Percentiles rank a stretch among this genome's conserved stretches.
Evolutionary conservation across 306 rosid species (phyloP).

Genomic region (Cucurbita maxima): DNA sequence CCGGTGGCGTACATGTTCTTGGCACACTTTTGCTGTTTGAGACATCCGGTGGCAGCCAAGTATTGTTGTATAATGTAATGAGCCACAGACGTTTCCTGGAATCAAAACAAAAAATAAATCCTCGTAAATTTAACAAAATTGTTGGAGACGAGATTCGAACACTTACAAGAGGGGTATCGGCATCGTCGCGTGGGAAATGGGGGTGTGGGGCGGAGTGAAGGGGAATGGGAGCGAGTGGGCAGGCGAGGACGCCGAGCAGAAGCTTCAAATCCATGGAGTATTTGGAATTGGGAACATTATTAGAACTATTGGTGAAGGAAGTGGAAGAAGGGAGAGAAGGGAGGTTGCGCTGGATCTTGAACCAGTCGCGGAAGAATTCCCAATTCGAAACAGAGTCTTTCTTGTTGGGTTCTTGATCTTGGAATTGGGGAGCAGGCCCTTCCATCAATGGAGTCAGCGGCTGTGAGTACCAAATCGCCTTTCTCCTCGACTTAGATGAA

Average conservation of each 20-base stretch:
- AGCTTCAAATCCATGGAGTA: conserved; percentile 56
- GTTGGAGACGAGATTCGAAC: neutral
- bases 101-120: no score
- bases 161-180: conserved; percentile 64
- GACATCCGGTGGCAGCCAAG: conserved; percentile 83
- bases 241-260: conserved; percentile 80
- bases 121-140: no score
- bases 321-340: conserved; percentile 19
- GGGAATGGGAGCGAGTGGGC: conserved; percentile 94
- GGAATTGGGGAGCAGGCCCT: conserved; percentile 83
- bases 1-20: conserved; percentile 86
- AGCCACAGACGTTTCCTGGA: conserved; percentile 55
- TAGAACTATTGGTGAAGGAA: neutral
- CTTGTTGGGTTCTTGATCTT: conserved; percentile 58
- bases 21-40: conserved; percentile 59
- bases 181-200: conserved; percentile 7
- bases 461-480: conserved; percentile 75
- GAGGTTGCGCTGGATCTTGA: conserved; percentile 41
- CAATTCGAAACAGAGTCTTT: conserved; percentile 57
- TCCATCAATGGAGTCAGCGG: conserved; percentile 82
- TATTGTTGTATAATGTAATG: conserved; percentile 85
- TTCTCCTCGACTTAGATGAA: conserved; percentile 35
- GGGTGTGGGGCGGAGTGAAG: conserved; percentile 27
- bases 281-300: conserved; percentile 31
- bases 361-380: conserved; percentile 89